Base-by-base conservation (phyloP, 148 eudicot genomes). In the Cornus controversa region DNA sequence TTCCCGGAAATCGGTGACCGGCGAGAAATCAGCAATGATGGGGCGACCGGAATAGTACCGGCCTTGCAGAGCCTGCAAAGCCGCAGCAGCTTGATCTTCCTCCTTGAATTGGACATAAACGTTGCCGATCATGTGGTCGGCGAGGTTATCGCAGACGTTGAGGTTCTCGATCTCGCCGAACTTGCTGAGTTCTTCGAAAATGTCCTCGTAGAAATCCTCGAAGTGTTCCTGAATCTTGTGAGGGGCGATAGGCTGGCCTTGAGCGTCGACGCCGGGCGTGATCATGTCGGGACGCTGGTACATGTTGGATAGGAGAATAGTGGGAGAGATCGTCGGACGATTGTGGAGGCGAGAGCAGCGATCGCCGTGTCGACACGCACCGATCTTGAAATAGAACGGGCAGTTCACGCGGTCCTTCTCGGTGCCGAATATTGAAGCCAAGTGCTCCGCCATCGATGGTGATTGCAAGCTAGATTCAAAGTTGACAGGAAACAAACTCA, bases 101-200 rank as follows among this genome's bases (percentile, higher is more conserved):
- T 89, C 97, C 58, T 84, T 84, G 73, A 84, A 92, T 77, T 89
- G 97, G n/a, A 89, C 92, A 69, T 92, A 92, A 7, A 92, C 94
- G 75, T 92, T 92, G 2, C 97, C 97, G n/a, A 87, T 85, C 94
- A 92, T 90, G 75, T 89, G 97, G 23, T 92, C 97, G 9, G 94
- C 94, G 13, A 92, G 82, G 72, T 92, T 92, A 42, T 90, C 97
- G 66, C 97, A 92, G 20, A 90, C 85, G 80, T 92, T 89, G 29
- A 92, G 88, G 66, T 80, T 89, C 83, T 92, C 91, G 66, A 92
- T 86, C 66, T 92, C 92, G 23, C 97, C 97, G 36, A 82, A 92
- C 77, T 90, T 90, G 80, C 79, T 69, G 63, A 92, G 81, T 62
- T 92, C 97, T 60, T 92, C 91, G 58, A 84, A 92, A 11, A 90